Base-by-base conservation (phyloP, 2,329 filamentous ascomycete genomes). In the Scytalidium sp. region DNA sequence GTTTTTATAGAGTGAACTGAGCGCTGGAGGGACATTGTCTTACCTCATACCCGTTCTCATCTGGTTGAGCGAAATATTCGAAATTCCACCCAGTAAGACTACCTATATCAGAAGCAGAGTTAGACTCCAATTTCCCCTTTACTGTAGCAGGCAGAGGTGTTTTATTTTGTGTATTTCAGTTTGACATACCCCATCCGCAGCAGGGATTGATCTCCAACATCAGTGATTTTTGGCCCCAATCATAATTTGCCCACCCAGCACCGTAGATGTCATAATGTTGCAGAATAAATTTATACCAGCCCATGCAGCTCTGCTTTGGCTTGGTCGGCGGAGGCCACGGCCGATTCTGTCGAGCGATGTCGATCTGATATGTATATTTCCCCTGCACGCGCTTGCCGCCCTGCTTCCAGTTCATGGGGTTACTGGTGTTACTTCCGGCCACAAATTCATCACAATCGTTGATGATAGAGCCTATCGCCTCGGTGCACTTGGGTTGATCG, bases 341-440 rank as follows among this genome's bases (percentile, higher is more conserved):
- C 8, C 61, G 57, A 20, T 58, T 56, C 23, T 39, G 29, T 19
- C 52, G 40, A 29, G 47, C 54, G 41, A 55, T 43, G 47, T 54
- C 55, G 41, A 66, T 44, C 39, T 55, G 42, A 47, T 61, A 65
- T 13, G 60, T 62, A 53, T 60, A 58, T 40, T 59, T 50, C 32
- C 60, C 61, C 32, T 52, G 52, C 9, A 56, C 52, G 19, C 49
- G 61, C 43, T 51, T 52, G 19, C 63, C 61, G 40, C 62, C 62
- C 43, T 53, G 54, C 53, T 65, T 64, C 62, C 61, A 66, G 54
- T 67, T 63, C 54, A 67, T 55, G 19, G 60, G 59, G 52, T 64
- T 66, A 19, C 60, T 47, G 2, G 50, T 45, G 41, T 59, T 56
- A n/a, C n/a, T n/a, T 13, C 42, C 56, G 53, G 27, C 47, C 49